These are phyloP conservation scores for Neonectria ditissima DNA, from an alignment of 2,329 filamentous ascomycete species.

Conservation along the genomic window DNA sequence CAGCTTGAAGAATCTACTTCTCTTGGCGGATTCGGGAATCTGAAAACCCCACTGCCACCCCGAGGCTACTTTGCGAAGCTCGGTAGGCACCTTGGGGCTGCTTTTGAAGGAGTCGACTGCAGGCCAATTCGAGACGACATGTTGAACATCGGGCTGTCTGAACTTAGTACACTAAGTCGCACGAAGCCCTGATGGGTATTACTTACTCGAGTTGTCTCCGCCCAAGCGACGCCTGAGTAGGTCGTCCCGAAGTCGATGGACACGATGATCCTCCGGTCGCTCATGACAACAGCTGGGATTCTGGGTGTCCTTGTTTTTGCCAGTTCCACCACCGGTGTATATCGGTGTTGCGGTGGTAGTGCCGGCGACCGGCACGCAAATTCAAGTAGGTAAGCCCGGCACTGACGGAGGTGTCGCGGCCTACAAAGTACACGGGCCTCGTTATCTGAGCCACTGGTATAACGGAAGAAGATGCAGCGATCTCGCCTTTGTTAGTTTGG, in stretches of 20 bases:
- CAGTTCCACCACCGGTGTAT: conserved; percentile 35
- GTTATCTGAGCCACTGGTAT: conserved; percentile 11
- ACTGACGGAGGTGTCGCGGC: conserved; percentile 10
- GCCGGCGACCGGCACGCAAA: conserved; percentile 25
- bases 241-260: conserved; percentile 69
- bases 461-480: conserved; percentile 2
- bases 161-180: conserved; percentile 37
- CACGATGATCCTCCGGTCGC: conserved; percentile 59
- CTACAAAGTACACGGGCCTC: conserved; percentile 15
- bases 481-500: conserved; percentile 8
- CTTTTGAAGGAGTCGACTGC: conserved; percentile 47
- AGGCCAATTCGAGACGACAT: conserved; percentile 60
- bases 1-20: conserved; percentile 62
- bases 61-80: conserved; percentile 56
- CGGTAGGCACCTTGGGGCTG: conserved; percentile 62
- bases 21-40: conserved; percentile 56
- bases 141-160: conserved; percentile 53
- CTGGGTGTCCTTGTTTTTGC: conserved; percentile 30
- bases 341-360: conserved; percentile 36
- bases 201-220: conserved; percentile 55
- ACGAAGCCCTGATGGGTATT: conserved; percentile 11
- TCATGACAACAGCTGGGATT: conserved; percentile 43
- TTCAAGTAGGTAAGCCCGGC: conserved; percentile 26
- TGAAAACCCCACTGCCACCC: conserved; percentile 64
- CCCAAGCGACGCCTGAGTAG: conserved; percentile 67